Evolutionary conservation across 2,329 filamentous ascomycete genomes (phyloP).

Genomic region (Parastagonospora nodorum): DNA sequence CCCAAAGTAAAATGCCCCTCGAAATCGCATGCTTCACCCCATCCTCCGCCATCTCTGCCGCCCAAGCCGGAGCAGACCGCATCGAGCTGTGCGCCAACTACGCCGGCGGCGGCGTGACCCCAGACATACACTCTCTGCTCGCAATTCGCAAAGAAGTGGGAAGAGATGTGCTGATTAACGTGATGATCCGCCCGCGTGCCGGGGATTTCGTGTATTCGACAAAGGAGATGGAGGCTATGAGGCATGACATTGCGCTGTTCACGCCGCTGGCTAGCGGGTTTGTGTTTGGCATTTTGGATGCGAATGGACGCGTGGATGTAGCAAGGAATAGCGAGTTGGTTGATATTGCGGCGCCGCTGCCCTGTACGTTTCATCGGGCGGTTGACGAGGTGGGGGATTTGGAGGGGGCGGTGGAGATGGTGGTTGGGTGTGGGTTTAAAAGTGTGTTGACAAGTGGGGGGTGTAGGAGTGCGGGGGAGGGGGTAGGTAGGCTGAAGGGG

Average conservation of each 20-base stretch:
- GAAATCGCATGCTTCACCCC: constrained; percentile 58
- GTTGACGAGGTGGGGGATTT: constrained; percentile 52
- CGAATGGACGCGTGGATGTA: constrained; percentile 45
- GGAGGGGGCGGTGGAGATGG: constrained; percentile 39
- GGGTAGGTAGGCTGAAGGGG: constrained; percentile 38
- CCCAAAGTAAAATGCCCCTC: constrained; percentile 31
- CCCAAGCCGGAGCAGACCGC: constrained; percentile 52
- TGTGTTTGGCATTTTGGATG: constrained; percentile 57
- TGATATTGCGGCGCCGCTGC: constrained; percentile 45
- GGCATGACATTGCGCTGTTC: constrained; percentile 44
- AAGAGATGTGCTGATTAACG: constrained; percentile 50
- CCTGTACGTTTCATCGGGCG: constrained; percentile 62
- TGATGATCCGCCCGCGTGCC: constrained; percentile 60
- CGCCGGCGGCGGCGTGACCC: constrained; percentile 51
- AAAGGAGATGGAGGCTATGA: constrained; percentile 53
- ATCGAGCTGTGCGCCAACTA: constrained; percentile 57
- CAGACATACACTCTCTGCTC: constrained; percentile 31
- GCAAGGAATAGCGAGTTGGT: constrained; percentile 51
- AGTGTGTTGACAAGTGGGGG: constrained; percentile 58
- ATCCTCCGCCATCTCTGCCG: constrained; percentile 51
- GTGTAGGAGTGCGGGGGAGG: constrained; percentile 39
- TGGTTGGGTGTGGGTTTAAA: constrained; percentile 53
- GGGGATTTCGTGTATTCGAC: constrained; percentile 53
- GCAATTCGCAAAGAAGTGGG: constrained; percentile 26
- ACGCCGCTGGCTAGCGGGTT: constrained; percentile 53